phyloP scores from a whole-genome alignment of 139 green algal species.

The Chlamydomonas asymmetrica region DNA sequence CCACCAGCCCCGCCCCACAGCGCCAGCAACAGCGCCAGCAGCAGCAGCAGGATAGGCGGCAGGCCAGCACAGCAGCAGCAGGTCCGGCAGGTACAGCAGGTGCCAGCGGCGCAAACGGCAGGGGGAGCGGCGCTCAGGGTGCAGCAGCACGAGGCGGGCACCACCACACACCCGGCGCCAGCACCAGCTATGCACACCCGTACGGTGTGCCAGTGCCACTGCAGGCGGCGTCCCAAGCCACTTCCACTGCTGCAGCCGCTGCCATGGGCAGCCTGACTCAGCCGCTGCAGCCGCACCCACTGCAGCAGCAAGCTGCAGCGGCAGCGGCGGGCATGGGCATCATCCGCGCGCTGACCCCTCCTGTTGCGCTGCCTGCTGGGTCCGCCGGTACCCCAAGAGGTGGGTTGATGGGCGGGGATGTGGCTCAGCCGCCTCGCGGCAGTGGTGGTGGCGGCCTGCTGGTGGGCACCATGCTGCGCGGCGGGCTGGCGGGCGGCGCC shows the following conservation, averaged over 20 bases:
- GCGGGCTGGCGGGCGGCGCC: not conserved
- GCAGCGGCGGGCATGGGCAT: too few relatives aligned
- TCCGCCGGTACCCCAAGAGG: too few relatives aligned
- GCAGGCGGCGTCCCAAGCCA: not conserved
- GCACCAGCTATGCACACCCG: too few relatives aligned
- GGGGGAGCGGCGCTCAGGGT: conserved; percentile 25
- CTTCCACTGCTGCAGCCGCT: not conserved
- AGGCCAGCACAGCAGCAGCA: conserved; percentile 1
- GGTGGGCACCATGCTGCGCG: not conserved
- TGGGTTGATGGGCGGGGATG: too few relatives aligned
- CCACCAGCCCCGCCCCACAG: not conserved
- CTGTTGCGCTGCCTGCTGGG: too few relatives aligned
- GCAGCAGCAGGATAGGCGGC: not conserved
- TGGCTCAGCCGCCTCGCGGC: not conserved
- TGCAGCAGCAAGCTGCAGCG: too few relatives aligned
- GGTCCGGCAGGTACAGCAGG: conserved; percentile 4
- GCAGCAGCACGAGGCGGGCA: too few relatives aligned
- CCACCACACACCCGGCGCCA: too few relatives aligned
- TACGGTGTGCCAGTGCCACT: too few relatives aligned
- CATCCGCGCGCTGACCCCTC: too few relatives aligned
- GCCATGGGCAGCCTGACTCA: not conserved
- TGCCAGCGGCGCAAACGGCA: not conserved
- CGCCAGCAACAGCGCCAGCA: not conserved
- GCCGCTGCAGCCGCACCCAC: too few relatives aligned
- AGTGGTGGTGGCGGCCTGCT: not conserved